These are phyloP conservation scores for Melastoma malabathricum DNA, from an alignment of 345 rosid species.

Conservation along the genomic window DNA sequence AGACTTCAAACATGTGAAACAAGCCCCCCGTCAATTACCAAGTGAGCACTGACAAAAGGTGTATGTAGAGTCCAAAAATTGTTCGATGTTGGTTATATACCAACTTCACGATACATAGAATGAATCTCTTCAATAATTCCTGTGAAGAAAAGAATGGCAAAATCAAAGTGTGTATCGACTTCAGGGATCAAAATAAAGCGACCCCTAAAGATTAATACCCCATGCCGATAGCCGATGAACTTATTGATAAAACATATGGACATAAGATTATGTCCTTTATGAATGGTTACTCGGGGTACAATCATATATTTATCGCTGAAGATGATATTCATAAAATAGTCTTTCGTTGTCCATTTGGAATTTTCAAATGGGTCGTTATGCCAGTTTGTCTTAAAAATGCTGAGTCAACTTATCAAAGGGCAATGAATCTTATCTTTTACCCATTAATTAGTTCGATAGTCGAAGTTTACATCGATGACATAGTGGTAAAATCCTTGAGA, in stretches of 20 bases:
- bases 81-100: too few species aligned
- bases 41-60: too few species aligned
- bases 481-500: neutral
- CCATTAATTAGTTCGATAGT: neutral
- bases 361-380: neutral
- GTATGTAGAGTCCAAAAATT: too few species aligned
- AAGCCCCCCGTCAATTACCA: too few species aligned
- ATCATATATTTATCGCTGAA: neutral
- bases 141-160: neutral
- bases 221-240: neutral
- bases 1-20: too few species aligned
- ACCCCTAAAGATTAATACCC: conserved; percentile 2
- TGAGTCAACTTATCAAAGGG: neutral
- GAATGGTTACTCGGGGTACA: conserved; percentile 3
- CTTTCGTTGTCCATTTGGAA: neutral
- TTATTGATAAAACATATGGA: neutral
- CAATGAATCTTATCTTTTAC: neutral
- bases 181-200: neutral
- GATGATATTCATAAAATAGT: neutral
- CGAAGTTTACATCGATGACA: conserved; percentile 5
- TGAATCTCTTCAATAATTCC: too few species aligned
- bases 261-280: neutral
- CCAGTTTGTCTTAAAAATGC: conserved; percentile 6
- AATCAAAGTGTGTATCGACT: conserved; percentile 3
- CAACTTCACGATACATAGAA: too few species aligned